A percentile compares a stretch with the other conserved stretches of the same genome.
Evolutionary conservation across 176 grass and related monocot species (phyloP).

Genomic region (Musa acuminata): DNA sequence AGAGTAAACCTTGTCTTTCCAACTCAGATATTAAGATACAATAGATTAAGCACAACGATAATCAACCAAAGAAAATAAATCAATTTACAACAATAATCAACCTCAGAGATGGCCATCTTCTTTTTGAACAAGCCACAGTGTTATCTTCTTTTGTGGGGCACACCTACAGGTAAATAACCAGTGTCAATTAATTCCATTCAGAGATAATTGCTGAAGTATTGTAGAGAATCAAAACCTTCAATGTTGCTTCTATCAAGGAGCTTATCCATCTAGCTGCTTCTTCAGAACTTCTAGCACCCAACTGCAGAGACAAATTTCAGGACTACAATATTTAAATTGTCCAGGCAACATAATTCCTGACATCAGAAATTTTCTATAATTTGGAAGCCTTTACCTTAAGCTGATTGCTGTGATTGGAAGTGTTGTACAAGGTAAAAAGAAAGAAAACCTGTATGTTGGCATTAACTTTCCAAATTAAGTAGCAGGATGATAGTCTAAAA

Average conservation of each 20-base stretch:
- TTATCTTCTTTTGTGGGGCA: not conserved
- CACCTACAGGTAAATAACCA: not conserved
- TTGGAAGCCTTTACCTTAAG: not conserved
- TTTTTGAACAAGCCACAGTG: conserved; percentile 1
- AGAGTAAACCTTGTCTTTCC: not conserved
- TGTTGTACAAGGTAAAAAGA: conserved; percentile 7
- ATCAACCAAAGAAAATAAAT: not conserved
- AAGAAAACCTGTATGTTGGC: conserved; percentile 1
- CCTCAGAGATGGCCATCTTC: conserved; percentile 20
- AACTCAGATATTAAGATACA: not conserved
- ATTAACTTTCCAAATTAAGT: not conserved
- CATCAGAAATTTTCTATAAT: not conserved
- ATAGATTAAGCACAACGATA: not conserved
- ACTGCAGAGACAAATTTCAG: not conserved
- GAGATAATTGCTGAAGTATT: not conserved
- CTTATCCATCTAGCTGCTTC: conserved; percentile 19
- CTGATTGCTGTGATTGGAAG: conserved; percentile 3
- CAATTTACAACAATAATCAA: not conserved
- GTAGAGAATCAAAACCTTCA: not conserved
- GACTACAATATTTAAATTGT: not conserved
- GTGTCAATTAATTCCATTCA: not conserved
- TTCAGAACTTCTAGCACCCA: conserved; percentile 17
- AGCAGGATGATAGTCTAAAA: not conserved
- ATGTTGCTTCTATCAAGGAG: conserved; percentile 10
- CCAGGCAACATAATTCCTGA: not conserved